Conservation (phyloP, 495 filamentous ascomycete species). For the Podospora australis region DNA sequence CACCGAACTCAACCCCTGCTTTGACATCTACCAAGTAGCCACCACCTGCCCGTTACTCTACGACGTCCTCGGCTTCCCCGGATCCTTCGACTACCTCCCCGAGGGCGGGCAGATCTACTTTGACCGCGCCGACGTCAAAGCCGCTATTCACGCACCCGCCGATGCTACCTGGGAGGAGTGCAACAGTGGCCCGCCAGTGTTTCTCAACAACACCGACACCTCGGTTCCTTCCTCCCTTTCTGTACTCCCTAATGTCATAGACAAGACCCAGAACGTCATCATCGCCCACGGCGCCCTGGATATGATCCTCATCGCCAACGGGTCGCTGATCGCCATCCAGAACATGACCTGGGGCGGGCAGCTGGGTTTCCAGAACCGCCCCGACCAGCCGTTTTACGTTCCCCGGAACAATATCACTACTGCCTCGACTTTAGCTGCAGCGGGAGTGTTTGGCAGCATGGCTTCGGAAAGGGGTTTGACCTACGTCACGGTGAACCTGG, state of each 20-base stretch:
- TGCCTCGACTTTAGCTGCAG: slow-evolving; percentile 37
- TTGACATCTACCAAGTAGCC: slow-evolving; percentile 69
- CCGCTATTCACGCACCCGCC: slow-evolving; percentile 62
- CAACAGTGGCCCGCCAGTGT: slow-evolving; percentile 38
- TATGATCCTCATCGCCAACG: slow-evolving; percentile 55
- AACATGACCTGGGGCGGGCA: slow-evolving; percentile 79
- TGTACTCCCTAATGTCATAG: slow-evolving; percentile 65
- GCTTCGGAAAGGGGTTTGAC: slow-evolving; percentile 66
- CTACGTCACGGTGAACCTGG: slow-evolving; percentile 50
- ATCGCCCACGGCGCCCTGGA: slow-evolving; percentile 60
- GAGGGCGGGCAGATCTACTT: slow-evolving; percentile 62
- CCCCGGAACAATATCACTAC: slow-evolving; percentile 48
- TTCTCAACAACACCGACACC: slow-evolving; percentile 41
- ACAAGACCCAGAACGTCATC: slow-evolving; percentile 60
- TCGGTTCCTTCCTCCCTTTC: slow-evolving; percentile 43
- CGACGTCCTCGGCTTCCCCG: slow-evolving; percentile 60
- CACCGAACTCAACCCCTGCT: slow-evolving; percentile 65
- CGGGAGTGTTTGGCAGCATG: slow-evolving; percentile 53
- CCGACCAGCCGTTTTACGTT: slow-evolving; percentile 56
- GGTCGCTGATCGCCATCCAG: slow-evolving; percentile 65
- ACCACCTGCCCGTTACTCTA: slow-evolving; percentile 68
- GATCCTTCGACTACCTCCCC: slow-evolving; percentile 43
- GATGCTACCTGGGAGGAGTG: slow-evolving; percentile 57
- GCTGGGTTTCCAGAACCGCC: slow-evolving; percentile 58
- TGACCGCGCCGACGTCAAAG: slow-evolving; percentile 68